Base-by-base conservation (phyloP, 768 basidiomycete genomes). In the Tephrocybe sp. region DNA sequence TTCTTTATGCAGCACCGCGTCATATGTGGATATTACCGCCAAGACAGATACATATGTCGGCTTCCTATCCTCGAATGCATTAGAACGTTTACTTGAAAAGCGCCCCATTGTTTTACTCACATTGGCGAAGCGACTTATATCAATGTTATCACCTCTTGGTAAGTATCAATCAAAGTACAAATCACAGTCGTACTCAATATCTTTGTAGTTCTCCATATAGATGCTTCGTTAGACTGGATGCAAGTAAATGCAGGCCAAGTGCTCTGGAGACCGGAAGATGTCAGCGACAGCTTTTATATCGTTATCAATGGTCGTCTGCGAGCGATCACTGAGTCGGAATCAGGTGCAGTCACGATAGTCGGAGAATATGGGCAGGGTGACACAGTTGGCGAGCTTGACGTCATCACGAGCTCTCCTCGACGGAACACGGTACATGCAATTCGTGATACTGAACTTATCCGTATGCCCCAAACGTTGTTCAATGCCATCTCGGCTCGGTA, bases 1-100 rank as follows among this genome's bases (percentile, higher is more conserved):
- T 15, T 93, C 94, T 0, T 77, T 98, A 3, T 92, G 91, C 57
- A 88, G 86, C 46, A 93, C 88, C 22, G 85, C 93, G 4, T 95
- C 93, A 2, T 99, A 98, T 62, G 94, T 98, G 37, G 92, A 95
- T 64, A 97, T 99, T 64, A 86, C 78, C 56, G 94, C 97, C 4
- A 98, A 97, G 72, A 98, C 94, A 0, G 95, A 99, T 62, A 88
- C 87, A n/a, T 99, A 95, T 60, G 97, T 98, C 55, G 97, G 97
- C 0, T 95, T 95, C 66, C 67, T 99, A 23, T 91, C 97, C 1
- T 83, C 89, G 2, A 79, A 86, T 61, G 88, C 95, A 5, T 71
- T 99, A 47, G 93, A 98, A 61, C 76, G 89, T 19, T 76, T 99
- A 47, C 77, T 98, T 34, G 97, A 98, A 67, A 87, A 94, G 58